Evolutionary conservation across 2,329 filamentous ascomycete genomes (phyloP), one percentile per base, ranked within the genome.

Genomic region (Elsinoe fawcettii): DNA sequence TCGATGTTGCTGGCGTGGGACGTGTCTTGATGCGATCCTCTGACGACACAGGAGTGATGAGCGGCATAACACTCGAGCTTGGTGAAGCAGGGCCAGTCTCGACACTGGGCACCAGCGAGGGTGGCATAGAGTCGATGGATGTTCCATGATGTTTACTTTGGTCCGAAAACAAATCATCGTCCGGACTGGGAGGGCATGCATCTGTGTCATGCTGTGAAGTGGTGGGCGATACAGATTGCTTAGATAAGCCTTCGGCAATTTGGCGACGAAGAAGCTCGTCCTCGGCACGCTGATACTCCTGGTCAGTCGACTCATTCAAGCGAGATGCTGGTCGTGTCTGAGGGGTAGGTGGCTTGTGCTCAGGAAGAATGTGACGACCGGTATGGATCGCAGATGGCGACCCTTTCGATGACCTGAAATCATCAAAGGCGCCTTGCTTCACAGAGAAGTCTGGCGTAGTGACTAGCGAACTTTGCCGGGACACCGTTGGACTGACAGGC

Each of bases 1-100:
- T 75, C 8, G 75, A 78, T 4, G 74, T 76, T 62, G 76, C 75
- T 22, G 76, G 77, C 59, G 77, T 75, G 9, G 54, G 23, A 36
- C 67, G 69, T 2, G 74, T 74, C 11, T 71, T 72, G 54, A 78
- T 73, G 7, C 58, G 60, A 37, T 61, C 60, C 9, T 61, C 60
- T 11, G 60, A 61, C 22, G 60, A 61, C 32, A 57, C 57, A 4
- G 60, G 60, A n/a, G 60, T 61, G 44, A 61, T 60, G 4, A 60
- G 34, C 2, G 58, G 58, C 25, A 41, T 51, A 3, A 54, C 14
- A 16, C 58, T 56, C 5, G 60, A 57, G 18, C 53, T 56, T 12
- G 65, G 61, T 46, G 66, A 66, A 20, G 68, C 68, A 41, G 74
- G 72, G 60, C 74, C 76, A 47, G 70, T 69, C 47, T 74, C 72